Percentiles rank a stretch among this genome's conserved stretches.
phyloP scores from a whole-genome alignment of 768 basidiomycete genomes.

The Nidularia pulvinata region DNA sequence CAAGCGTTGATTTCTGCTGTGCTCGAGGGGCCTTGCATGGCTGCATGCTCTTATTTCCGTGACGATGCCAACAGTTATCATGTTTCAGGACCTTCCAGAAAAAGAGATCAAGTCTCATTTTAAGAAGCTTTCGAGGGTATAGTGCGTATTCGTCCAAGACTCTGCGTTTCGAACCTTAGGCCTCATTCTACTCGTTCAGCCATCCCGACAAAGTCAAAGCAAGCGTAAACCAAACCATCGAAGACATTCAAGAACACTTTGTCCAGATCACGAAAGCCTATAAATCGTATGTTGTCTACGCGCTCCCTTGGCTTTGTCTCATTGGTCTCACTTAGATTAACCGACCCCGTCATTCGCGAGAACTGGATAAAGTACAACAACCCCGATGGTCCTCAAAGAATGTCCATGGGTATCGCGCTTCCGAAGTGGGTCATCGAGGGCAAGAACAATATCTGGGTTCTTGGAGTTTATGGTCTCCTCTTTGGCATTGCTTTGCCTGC shows the following conservation, averaged over 20 bases:
- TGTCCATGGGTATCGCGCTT: conserved; percentile 93
- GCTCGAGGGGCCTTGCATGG: too few relatives aligned
- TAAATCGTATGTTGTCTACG: conserved; percentile 67
- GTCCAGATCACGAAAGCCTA: conserved; percentile 97
- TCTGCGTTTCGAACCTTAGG: not conserved
- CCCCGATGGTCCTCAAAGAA: conserved; percentile 95
- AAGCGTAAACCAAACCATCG: conserved; percentile 79
- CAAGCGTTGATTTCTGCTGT: too few relatives aligned
- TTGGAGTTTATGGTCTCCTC: conserved; percentile 85
- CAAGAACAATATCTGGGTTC: conserved; percentile 89
- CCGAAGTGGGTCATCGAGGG: conserved; percentile 94
- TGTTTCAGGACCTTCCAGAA: conserved; percentile 58
- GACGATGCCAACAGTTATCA: too few relatives aligned
- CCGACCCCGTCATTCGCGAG: conserved; percentile 89
- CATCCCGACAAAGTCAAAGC: conserved; percentile 97
- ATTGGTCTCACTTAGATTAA: conserved; percentile 53
- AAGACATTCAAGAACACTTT: conserved; percentile 84
- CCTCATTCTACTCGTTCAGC: conserved; percentile 35
- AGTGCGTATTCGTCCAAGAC: conserved; percentile 42
- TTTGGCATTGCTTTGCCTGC: conserved; percentile 87
- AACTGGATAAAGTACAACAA: conserved; percentile 91
- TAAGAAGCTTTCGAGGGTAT: conserved; percentile 87
- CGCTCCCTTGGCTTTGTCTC: not conserved
- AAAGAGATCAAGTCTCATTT: conserved; percentile 97
- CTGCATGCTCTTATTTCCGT: too few relatives aligned